Evolutionary conservation across 2,329 filamentous ascomycete genomes (phyloP).

Genomic region (Colletotrichum magnum): DNA sequence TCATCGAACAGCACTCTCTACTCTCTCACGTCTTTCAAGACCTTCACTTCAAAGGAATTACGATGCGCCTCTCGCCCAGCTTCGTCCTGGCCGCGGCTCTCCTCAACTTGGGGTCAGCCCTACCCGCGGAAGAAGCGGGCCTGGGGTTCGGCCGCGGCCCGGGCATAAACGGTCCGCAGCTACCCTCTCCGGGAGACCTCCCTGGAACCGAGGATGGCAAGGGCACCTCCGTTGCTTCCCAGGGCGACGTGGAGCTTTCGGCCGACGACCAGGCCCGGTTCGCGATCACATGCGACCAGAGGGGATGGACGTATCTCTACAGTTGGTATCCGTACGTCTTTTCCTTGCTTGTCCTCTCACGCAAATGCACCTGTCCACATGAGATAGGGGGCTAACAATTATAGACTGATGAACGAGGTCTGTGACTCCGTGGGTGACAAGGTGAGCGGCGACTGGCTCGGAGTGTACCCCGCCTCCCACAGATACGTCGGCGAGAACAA

Average conservation of each 20-base stretch:
- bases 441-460: background rate
- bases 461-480: background rate
- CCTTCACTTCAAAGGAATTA: background rate
- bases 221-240: background rate
- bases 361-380: background rate
- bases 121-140: background rate
- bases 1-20: too few species aligned
- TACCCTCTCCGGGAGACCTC: background rate
- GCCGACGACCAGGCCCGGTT: background rate
- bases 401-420: conserved; percentile 3
- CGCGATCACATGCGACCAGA: conserved; percentile 4
- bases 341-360: too few species aligned
- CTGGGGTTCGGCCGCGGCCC: too few species aligned
- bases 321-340: conserved; percentile 25
- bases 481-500: conserved; percentile 11
- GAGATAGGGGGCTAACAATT: background rate
- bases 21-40: too few species aligned
- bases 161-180: too few species aligned
- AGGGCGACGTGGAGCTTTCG: background rate
- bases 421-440: background rate
- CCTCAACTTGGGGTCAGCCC: background rate
- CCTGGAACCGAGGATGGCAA: too few species aligned
- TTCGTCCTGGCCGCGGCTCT: background rate
- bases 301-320: conserved; percentile 24
- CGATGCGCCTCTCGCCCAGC: background rate